Evolutionary conservation across 257 asterid genomes (phyloP).

Genomic region (Rehmannia glutinosa): DNA sequence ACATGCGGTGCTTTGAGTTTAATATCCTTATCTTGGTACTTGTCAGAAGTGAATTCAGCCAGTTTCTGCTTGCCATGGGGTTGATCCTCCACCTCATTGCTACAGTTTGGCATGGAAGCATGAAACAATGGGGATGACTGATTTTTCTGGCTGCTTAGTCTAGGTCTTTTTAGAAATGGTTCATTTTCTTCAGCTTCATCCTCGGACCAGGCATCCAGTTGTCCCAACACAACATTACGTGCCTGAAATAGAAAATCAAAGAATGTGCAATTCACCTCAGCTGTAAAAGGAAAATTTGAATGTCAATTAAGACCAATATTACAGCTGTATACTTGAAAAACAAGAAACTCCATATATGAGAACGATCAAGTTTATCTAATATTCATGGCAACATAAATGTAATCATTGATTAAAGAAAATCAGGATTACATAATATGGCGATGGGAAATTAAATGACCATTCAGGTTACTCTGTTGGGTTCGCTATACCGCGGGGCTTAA

Average conservation of each 20-base stretch:
- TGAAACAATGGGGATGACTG: slow-evolving; percentile 17
- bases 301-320: no score
- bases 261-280: background rate
- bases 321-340: background rate
- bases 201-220: background rate
- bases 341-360: background rate
- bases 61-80: slow-evolving; percentile 3
- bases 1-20: background rate
- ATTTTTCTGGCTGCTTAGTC: slow-evolving; percentile 13
- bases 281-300: no score
- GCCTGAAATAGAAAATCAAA: background rate
- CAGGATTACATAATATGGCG: background rate
- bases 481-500: no score
- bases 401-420: background rate
- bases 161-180: slow-evolving; percentile 28
- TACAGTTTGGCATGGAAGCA: no score
- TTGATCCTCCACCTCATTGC: slow-evolving; percentile 5
- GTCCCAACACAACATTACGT: background rate
- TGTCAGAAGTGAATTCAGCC: background rate
- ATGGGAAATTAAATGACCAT: background rate
- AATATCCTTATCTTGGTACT: slow-evolving; percentile 6
- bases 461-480: background rate
- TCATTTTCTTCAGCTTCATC: slow-evolving; percentile 31
- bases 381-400: background rate
- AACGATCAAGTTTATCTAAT: background rate